Base-by-base conservation (phyloP, 768 basidiomycete species). In the Pilatotrama ljubarskyi region DNA sequence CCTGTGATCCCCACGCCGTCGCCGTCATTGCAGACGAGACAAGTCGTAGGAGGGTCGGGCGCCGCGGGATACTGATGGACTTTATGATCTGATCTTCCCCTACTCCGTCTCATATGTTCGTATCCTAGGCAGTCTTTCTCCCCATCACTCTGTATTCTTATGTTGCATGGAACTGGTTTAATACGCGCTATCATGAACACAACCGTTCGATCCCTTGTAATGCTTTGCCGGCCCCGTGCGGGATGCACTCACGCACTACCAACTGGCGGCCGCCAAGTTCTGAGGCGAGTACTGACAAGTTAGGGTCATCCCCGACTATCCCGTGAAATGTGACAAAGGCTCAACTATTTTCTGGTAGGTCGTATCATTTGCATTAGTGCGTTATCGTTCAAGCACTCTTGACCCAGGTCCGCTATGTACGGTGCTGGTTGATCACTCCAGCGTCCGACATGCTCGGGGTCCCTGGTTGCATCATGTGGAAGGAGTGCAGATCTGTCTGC, bases 21-120 rank as follows among this genome's bases (percentile, higher is more conserved):
- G 44, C 73, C 73, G 35, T 74, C 73, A 49, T 25, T 74, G 46
- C 73, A 74, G 66, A 65, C 72, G 41, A 68, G 72, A 25, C 72
- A 72, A 48, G 63, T 69, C 24, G 71, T 74, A 3, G 68, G 71
- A 14, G 64, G 69, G 36, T 71, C 73, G 26, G 70, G 68, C 11
- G 67, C 67, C 22, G 69, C 65, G 24, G 61, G 61, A 2, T 63
- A 63, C 20, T 63, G 57, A 63, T 41, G 36, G 55, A 38, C 49
- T 38, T 32, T 57, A 57, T 57, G 55, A 49, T 51, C 20, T 43
- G n/a, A 35, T 29, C 24, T 29, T 53, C 51, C 61, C 49, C 61
- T 58, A 63, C 61, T 63, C 56, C 55, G 51, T 53, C 48, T 41
- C 26, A 47, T 63, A 58, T 58, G 56, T 44, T 50, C 61, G 61